Evolutionary conservation across 768 basidiomycete genomes (phyloP).

Genomic region (Tylopilus sp.): DNA sequence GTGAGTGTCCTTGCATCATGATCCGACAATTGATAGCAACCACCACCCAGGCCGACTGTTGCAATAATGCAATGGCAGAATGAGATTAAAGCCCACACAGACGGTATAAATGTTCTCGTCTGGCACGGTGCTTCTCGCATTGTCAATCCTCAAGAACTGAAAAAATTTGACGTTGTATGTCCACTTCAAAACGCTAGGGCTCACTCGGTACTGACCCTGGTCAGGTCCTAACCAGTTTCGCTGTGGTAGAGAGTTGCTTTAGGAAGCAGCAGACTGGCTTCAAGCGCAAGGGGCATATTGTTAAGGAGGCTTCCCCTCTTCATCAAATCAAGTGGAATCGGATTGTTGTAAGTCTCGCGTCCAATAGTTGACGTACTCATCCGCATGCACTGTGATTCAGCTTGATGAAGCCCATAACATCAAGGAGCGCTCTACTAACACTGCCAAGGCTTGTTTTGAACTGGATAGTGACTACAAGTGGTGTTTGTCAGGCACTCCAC

Average conservation of each 20-base stretch:
- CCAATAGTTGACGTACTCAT: background rate
- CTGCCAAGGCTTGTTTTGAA: constrained; percentile 95
- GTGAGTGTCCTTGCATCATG: constrained; percentile 40
- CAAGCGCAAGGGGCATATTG: constrained; percentile 74
- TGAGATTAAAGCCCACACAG: constrained; percentile 85
- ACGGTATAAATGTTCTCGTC: constrained; percentile 80
- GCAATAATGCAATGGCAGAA: constrained; percentile 85
- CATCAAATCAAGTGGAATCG: constrained; percentile 86
- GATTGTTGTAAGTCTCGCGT: constrained; percentile 52
- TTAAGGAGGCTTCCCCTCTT: constrained; percentile 85
- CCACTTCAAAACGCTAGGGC: background rate
- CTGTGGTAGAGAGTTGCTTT: constrained; percentile 88
- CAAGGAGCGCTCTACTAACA: constrained; percentile 92
- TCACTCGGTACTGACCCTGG: constrained; percentile 1
- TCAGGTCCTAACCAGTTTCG: constrained; percentile 81
- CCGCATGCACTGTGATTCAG: constrained; percentile 32
- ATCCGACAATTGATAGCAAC: background rate
- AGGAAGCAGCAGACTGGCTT: constrained; percentile 92
- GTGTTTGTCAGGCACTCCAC: constrained; percentile 95
- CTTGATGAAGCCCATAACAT: constrained; percentile 98
- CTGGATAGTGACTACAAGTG: constrained; percentile 77
- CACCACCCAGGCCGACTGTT: constrained; percentile 40
- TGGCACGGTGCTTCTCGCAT: constrained; percentile 87
- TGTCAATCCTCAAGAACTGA: constrained; percentile 60
- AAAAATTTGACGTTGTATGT: constrained; percentile 84